Percentiles rank a stretch among this genome's conserved stretches.
Evolutionary conservation across 805 yeast genomes (phyloP).

Genomic region (Groenewaldozyma tartarivorans): DNA sequence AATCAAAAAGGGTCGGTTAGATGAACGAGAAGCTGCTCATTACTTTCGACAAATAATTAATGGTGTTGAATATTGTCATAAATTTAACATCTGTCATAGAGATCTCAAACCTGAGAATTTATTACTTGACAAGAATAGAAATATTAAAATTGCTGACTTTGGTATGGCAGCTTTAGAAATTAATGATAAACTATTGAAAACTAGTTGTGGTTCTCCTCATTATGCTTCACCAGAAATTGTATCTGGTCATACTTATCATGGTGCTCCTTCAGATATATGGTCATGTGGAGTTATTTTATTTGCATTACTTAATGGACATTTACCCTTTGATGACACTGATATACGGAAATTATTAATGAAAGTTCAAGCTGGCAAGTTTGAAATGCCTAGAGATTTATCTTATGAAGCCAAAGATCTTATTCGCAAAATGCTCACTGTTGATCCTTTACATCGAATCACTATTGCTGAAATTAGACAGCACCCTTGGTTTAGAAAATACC

Average conservation of each 20-base stretch:
- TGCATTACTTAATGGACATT: constrained; percentile 87
- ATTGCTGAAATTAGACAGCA: constrained; percentile 70
- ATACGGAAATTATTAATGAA: constrained; percentile 77
- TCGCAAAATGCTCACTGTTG: constrained; percentile 66
- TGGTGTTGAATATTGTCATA: constrained; percentile 79
- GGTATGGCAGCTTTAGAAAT: constrained; percentile 98
- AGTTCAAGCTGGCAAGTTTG: constrained; percentile 82
- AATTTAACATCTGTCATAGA: constrained; percentile 79
- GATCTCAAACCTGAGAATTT: constrained; percentile 79
- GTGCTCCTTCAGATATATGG: constrained; percentile 97
- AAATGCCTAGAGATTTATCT: constrained; percentile 73
- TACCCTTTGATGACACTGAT: constrained; percentile 96
- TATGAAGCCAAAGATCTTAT: constrained; percentile 82
- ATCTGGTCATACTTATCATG: constrained; percentile 89
- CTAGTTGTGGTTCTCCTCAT: constrained; percentile 97
- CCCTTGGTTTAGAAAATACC: constrained; percentile 71
- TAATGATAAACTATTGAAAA: constrained; percentile 71
- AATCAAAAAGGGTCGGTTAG: constrained; percentile 79
- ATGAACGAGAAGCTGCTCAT: constrained; percentile 80
- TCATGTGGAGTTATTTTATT: constrained; percentile 93
- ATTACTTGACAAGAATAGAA: constrained; percentile 68
- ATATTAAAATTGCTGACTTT: constrained; percentile 94
- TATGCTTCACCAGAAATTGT: constrained; percentile 98
- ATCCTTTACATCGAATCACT: constrained; percentile 71
- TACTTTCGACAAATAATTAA: constrained; percentile 81